Evolutionary conservation across 1,139 yeast genomes (phyloP), one percentile per base, ranked within the genome.

Genomic region (Hyphopichia wangnamkhiaoensis): DNA sequence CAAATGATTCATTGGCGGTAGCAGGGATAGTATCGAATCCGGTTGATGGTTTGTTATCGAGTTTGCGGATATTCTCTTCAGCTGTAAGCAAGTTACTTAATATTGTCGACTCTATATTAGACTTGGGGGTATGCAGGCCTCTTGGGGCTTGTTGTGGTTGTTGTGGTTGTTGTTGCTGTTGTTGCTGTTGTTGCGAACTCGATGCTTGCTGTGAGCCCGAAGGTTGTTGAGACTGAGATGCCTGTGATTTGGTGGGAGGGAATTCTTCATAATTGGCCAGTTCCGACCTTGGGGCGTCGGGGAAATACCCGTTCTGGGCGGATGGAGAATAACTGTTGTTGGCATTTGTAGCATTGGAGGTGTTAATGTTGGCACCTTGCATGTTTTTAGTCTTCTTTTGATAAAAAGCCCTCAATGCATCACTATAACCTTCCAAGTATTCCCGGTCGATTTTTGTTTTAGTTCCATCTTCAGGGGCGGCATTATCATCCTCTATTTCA

Each of bases 401-500:
- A 39, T 58, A 55, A 14, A 71, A 46, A 3, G 70, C 74, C 49
- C 78, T 70, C 38, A 85, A 55, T 0, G 91, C 94, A 54, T 83
- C 93, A 31, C 74, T 75, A 49, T 80, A 81, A 0, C 93, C 93
- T 54, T 84, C 94, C 28, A 80, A 54, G 50, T 84, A 84, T 45
- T 82, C 84, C 18, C 84, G 58, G 46, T 79, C 83, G 37, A 74
- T 43, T 31, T 50, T 50, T 18, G 38, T 35, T 35, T 33, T 42
- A 17, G 43, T 37, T 51, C 50, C 77, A 18, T 42, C 49, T 2
- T 43, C 51, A 8, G 46, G 85, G 13, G 74, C 75, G 44, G 78
- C 82, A 10, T 79, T 86, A 35, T 74, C 78, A 31, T 80, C 63
- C 27, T 58, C 59, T 5, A 56, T 53, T 35, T 59, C 52, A 35